Base-by-base conservation (phyloP, 345 rosid genomes). In the Lumnitzera littorea region DNA sequence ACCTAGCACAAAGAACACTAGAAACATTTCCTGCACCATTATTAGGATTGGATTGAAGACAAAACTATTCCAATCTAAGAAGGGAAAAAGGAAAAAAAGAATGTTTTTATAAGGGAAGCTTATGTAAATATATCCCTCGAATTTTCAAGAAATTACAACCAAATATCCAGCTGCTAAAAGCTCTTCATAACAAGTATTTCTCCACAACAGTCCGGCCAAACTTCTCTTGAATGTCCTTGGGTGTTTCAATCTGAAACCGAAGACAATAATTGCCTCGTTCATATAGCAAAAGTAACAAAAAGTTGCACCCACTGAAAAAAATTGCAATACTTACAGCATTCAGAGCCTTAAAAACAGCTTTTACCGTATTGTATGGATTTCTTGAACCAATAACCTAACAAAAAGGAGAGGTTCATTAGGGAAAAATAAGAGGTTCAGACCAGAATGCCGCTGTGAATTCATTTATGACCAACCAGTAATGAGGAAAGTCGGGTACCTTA, bases 171-270 rank as follows among this genome's bases (percentile, higher is more conserved):
- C 43, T 9, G 11, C 43, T 9, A 9, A 36, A 36, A 4, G 43
- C 7, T 36, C 43, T 36, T 75, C 73, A 81, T 50, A 91, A 77
- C 67, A 91, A 74, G 75, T 84, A 81, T 68, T 85, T 85, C 78
- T 91, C 96, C 5, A 91, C 96, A 10, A 91, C 98, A 0, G 95
- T 84, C 64, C 98, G 80, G 49, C 98, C 98, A 62, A 92, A 82
- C 80, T 87, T 92, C 76, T 89, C 96, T 72, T 92, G 79, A 31
- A 89, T 84, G 68, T 92, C 98, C 78, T 87, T 82, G 16, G 98
- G 96, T 15, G 91, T 92, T 80, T 89, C 98, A 57, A 89, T 79
- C 98, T 92, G 81, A 27, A 53, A 69, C 43, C 43, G 9, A 36
- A 48, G 51, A 24, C 24, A 13, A 51, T 4, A 49, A 13, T 29